Base-by-base conservation (phyloP, 163 green algal genomes). In the Coccomyxa subellipsoidea region DNA sequence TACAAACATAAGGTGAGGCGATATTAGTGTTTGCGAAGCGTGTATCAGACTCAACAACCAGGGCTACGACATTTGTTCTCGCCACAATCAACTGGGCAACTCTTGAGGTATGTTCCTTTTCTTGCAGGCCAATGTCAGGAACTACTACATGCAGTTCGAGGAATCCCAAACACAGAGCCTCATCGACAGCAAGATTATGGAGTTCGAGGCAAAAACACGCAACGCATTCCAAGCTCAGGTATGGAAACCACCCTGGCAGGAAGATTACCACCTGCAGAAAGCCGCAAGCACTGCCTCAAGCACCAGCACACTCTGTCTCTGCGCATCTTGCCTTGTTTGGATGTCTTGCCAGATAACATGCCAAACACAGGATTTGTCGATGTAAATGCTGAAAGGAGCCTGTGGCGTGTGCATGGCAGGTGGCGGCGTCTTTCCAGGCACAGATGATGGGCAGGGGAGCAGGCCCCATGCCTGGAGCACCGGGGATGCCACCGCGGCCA, bases 111-210 rank as follows among this genome's bases (percentile, higher is more conserved):
- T n/a, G n/a, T n/a, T n/a, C n/a, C n/a, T n/a, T n/a, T 18, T 54
- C 18, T 47, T 77, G 36, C 89, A 95, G 91, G 91, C 94, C 6
- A 98, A 98, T 89, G 95, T 98, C 12, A 90, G 95, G 18, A 90
- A 93, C 54, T 98, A 98, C 82, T 98, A 96, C 86, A 89, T 92
- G 82, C 93, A 96, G 80, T 98, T 97, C 85, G 89, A 97, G 59
- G 89, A 95, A 54, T 37, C 90, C 39, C 86, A 92, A 54, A 87
- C 84, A 12, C 82, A 90, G 81, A 82, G 70, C 36, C 54, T 83
- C 34, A 88, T 92, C 36, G 84, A 91, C 71, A 87, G 76, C 47
- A 90, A 91, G 37, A 88, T 92, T 7, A 82, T 82, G 78, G 73
- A 87, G 54, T 86, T 84, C 72, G 77, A 80, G 38, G 66, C 66